These are phyloP conservation scores for Tolypocladium pustulatum DNA, from an alignment of 2,329 filamentous ascomycete genomes.

Conservation along the genomic window DNA sequence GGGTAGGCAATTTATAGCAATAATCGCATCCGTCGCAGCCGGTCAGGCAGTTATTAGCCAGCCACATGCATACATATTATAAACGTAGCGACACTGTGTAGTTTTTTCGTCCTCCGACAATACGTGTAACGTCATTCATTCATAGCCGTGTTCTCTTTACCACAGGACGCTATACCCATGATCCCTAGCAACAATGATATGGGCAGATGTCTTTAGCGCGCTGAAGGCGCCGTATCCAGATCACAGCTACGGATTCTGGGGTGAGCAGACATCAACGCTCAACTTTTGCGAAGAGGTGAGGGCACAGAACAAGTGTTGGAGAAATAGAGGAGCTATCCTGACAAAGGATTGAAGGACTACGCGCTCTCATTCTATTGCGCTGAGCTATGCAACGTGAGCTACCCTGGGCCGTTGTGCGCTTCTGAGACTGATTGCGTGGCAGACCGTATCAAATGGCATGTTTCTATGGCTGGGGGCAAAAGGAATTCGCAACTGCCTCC, in stretches of 20 bases:
- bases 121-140: neutral
- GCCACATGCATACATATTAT: neutral
- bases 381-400: slow-evolving; percentile 56
- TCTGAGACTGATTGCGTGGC: slow-evolving; percentile 12
- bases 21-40: neutral
- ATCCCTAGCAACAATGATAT: neutral
- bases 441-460: slow-evolving; percentile 70
- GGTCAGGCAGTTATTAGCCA: neutral
- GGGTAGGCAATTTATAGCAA: no score
- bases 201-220: neutral
- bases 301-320: slow-evolving; percentile 6
- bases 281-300: slow-evolving; percentile 73
- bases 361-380: slow-evolving; percentile 66
- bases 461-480: slow-evolving; percentile 71
- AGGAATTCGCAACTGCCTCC: slow-evolving; percentile 63
- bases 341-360: slow-evolving; percentile 32
- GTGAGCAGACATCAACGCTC: slow-evolving; percentile 58
- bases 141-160: neutral
- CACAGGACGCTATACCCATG: neutral
- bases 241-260: slow-evolving; percentile 48
- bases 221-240: slow-evolving; percentile 32
- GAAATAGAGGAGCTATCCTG: neutral
- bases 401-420: neutral
- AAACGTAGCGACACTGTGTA: neutral
- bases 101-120: neutral